These are phyloP conservation scores for Aspergillus glaucus DNA, from an alignment of 2,329 filamentous ascomycete genomes.

Conservation along the genomic window DNA sequence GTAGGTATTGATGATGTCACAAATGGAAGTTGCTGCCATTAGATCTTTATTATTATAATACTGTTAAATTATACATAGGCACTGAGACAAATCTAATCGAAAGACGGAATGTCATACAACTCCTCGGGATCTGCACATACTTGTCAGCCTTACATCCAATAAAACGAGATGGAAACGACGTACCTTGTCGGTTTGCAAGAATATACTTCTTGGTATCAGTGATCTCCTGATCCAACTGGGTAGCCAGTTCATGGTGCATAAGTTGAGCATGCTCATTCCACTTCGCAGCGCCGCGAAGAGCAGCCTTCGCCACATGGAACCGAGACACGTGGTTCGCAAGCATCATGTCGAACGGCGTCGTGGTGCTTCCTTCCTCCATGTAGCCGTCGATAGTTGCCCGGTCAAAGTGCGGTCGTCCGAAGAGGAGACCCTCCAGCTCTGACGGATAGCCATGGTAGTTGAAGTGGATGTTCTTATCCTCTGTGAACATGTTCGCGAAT, in stretches of 20 bases:
- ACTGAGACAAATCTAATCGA: constrained; percentile 15
- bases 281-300: constrained; percentile 45
- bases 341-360: constrained; percentile 66
- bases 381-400: constrained; percentile 55
- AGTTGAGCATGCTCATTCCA: constrained; percentile 45
- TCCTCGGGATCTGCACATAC: constrained; percentile 43
- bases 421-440: constrained; percentile 57
- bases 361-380: constrained; percentile 60
- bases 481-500: constrained; percentile 54
- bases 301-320: constrained; percentile 54
- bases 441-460: constrained; percentile 62
- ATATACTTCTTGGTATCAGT: constrained; percentile 50
- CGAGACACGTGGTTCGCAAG: constrained; percentile 55
- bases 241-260: constrained; percentile 41
- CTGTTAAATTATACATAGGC: too few relatives aligned
- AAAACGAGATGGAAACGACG: constrained; percentile 12
- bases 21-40: too few relatives aligned
- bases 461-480: constrained; percentile 52
- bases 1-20: too few relatives aligned
- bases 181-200: constrained; percentile 46
- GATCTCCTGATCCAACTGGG: constrained; percentile 46
- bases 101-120: constrained; percentile 46
- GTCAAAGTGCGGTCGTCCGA: constrained; percentile 48
- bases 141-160: constrained; percentile 1
- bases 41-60: too few relatives aligned